Evolutionary conservation across 306 rosid species (phyloP), one percentile per base, ranked within the genome.

Genomic region (Ormosia emarginata): DNA sequence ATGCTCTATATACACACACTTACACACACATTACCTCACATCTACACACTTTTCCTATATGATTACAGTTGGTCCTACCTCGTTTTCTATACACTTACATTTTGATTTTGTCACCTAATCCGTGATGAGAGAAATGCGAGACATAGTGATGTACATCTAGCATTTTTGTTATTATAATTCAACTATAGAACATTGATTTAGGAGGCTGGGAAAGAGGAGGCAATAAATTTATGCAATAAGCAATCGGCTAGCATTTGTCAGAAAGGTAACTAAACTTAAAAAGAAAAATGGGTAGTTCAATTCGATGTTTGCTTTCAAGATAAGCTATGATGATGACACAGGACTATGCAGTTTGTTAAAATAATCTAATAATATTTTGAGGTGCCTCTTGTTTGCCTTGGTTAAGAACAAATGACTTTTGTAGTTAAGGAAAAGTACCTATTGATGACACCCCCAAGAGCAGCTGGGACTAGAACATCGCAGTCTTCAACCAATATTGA

Each of bases 371-470:
- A 44, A 58, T 52, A 44, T 36, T 74, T 57, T 10, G 56, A 49
- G 52, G 56, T 37, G 18, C 24, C 36, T 34, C 18, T 55, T 74
- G 52, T 41, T 64, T 74, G 43, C 65, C 33, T 15, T 64, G 37
- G 58, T 63, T 41, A 37, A 49, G 15, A 30, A 46, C 32, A 76
- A 18, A 77, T 40, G 43, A 32, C 32, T 56, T 72, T 39, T 61
- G 43, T 71, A 32, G 14, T 59, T 0, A 62, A 62, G 65, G 78
- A 74, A 65, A 79, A 82, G 53, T 37, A 92, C 97, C 88, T 93
- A 85, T 92, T 95, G 82, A 95, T 95, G 87, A 93, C 99, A 65
- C 99, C 99, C 47, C 99, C 99, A 29, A 95, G 98, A 79, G 99
- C 99, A 67, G 99, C 99, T 36, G 99, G 99, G 73, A 95, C 77